Conservation (phyloP, 148 eudicot species). For the Vaccinium macrocarpon region DNA sequence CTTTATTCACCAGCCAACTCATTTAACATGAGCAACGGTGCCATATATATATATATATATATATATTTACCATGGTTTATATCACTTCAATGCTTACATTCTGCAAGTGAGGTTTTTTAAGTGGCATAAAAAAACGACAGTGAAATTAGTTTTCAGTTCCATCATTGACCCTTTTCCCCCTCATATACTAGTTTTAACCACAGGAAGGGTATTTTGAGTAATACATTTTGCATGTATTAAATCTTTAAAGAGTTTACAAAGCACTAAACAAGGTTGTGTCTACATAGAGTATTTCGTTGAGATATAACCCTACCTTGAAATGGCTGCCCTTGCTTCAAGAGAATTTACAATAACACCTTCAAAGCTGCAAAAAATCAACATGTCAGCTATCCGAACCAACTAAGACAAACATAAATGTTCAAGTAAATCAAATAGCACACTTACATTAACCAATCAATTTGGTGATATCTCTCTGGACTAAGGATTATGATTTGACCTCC, state of each 20-base stretch:
- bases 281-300: not conserved
- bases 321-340: slow-evolving; percentile 68
- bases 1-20: not conserved
- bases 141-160: not conserved
- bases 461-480: slow-evolving; percentile 56
- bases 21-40: not conserved
- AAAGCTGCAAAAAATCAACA: slow-evolving; percentile 51
- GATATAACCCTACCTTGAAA: slow-evolving; percentile 55
- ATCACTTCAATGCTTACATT: not conserved
- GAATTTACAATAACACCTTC: slow-evolving; percentile 87
- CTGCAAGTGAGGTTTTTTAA: not conserved
- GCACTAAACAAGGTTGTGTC: not conserved
- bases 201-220: not conserved
- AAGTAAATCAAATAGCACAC: slow-evolving; percentile 43
- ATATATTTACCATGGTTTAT: not conserved
- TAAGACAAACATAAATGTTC: slow-evolving; percentile 19
- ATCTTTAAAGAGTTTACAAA: not conserved
- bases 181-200: not conserved
- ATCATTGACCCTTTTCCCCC: not conserved
- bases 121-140: not conserved
- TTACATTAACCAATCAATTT: slow-evolving; percentile 91
- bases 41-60: not conserved
- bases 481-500: slow-evolving; percentile 71
- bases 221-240: not conserved
- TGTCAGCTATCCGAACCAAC: slow-evolving; percentile 21